Evolutionary conservation across 1,139 yeast genomes (phyloP).

Genomic region (Geotrichum siamense): DNA sequence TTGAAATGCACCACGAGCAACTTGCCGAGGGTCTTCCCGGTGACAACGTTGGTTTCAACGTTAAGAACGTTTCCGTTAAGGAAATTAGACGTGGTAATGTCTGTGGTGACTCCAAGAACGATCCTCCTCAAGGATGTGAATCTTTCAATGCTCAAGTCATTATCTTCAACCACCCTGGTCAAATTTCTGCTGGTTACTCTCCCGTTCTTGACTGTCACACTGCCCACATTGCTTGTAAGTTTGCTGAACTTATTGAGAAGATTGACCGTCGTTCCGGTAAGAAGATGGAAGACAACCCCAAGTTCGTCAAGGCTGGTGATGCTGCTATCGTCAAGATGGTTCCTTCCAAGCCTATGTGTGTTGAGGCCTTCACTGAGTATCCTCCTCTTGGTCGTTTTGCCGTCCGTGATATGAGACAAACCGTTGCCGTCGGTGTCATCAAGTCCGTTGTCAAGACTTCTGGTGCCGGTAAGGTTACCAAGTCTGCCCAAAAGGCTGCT

Average conservation of each 20-base stretch:
- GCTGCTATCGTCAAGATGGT: conserved; percentile 88
- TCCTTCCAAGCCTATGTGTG: conserved; percentile 96
- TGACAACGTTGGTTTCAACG: conserved; percentile 95
- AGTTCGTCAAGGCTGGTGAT: conserved; percentile 88
- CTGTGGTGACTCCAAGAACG: conserved; percentile 92
- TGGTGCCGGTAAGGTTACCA: conserved; percentile 98
- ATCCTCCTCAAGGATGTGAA: conserved; percentile 78
- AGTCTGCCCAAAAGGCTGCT: conserved; percentile 98
- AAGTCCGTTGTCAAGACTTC: conserved; percentile 94
- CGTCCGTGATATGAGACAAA: conserved; percentile 96
- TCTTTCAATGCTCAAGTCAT: conserved; percentile 87
- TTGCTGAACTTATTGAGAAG: conserved; percentile 77
- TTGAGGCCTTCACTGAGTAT: conserved; percentile 93
- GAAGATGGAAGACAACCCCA: conserved; percentile 74
- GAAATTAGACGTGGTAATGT: conserved; percentile 95
- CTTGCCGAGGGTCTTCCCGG: conserved; percentile 82
- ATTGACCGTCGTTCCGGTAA: conserved; percentile 94
- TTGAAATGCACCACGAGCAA: conserved; percentile 91
- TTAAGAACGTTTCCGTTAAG: conserved; percentile 89
- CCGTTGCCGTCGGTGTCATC: conserved; percentile 99
- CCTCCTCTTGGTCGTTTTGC: conserved; percentile 99
- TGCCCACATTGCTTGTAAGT: conserved; percentile 91
- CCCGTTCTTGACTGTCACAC: conserved; percentile 94
- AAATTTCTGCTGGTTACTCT: conserved; percentile 87
- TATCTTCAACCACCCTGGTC: conserved; percentile 91